A percentile compares a stretch with the other conserved stretches of the same genome.
phyloP scores from a whole-genome alignment of 805 yeast species.

The Lipomyces chichibuensis region DNA sequence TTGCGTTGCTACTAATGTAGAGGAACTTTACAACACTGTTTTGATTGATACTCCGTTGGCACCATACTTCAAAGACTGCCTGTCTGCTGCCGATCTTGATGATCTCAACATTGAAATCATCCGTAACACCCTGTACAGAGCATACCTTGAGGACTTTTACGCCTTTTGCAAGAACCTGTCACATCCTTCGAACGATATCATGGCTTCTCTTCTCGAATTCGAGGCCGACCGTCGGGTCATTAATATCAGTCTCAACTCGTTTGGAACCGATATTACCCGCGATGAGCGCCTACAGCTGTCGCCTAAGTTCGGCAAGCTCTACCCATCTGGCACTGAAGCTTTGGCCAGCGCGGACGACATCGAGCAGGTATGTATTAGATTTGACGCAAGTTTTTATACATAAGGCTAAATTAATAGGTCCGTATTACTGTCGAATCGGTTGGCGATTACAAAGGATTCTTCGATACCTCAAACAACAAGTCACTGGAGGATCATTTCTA shows the following conservation, averaged over 20 bases:
- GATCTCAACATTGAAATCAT: constrained; percentile 95
- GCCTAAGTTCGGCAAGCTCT: constrained; percentile 81
- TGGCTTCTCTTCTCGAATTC: constrained; percentile 76
- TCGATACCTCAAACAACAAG: constrained; percentile 53
- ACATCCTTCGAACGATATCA: constrained; percentile 77
- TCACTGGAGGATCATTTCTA: constrained; percentile 93
- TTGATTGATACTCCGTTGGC: constrained; percentile 96
- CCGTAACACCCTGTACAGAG: constrained; percentile 87
- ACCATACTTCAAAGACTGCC: constrained; percentile 89
- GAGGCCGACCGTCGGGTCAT: constrained; percentile 96
- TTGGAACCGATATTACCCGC: constrained; percentile 75
- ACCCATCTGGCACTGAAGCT: constrained; percentile 66
- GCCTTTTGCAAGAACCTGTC: constrained; percentile 67
- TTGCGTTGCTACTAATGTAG: constrained; percentile 92
- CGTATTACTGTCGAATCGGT: constrained; percentile 41
- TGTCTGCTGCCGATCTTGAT: constrained; percentile 78
- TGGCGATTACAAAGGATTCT: constrained; percentile 45
- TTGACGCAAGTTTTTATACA: neutral
- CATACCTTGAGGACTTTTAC: constrained; percentile 86
- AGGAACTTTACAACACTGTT: constrained; percentile 88
- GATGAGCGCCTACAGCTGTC: constrained; percentile 72
- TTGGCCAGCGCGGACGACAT: constrained; percentile 80
- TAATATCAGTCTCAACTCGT: constrained; percentile 87
- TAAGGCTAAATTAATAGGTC: constrained; percentile 21
- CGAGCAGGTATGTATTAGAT: constrained; percentile 66